These are phyloP conservation scores for Coleophoma eucalyptorum DNA, from an alignment of 2,329 filamentous ascomycete genomes.

Conservation along the genomic window DNA sequence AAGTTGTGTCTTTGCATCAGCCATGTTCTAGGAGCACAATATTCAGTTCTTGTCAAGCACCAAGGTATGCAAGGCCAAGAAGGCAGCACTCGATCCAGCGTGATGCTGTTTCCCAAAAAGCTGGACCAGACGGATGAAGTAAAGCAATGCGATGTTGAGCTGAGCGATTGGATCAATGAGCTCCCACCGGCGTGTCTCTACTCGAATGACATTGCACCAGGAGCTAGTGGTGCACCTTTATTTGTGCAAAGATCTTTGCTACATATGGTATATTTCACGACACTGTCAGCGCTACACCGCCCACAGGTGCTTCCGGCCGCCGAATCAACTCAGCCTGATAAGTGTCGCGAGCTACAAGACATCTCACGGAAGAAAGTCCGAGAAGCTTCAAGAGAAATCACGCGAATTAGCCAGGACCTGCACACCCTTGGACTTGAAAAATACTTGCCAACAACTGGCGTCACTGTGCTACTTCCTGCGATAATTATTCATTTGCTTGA, in stretches of 20 bases:
- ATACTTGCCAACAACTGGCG: slow-evolving; percentile 83
- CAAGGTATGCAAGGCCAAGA: slow-evolving; percentile 75
- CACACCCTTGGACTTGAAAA: slow-evolving; percentile 69
- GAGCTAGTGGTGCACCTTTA: slow-evolving; percentile 52
- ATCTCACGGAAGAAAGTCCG: slow-evolving; percentile 79
- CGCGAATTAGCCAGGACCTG: slow-evolving; percentile 74
- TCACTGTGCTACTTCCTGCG: slow-evolving; percentile 85
- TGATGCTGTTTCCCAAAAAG: slow-evolving; percentile 92
- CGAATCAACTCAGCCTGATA: slow-evolving; percentile 44
- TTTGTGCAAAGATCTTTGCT: slow-evolving; percentile 78
- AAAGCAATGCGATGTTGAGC: slow-evolving; percentile 71
- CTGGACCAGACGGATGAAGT: slow-evolving; percentile 77
- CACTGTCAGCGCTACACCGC: slow-evolving; percentile 83
- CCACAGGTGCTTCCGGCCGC: slow-evolving; percentile 83
- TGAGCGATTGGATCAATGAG: slow-evolving; percentile 72
- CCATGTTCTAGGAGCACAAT: slow-evolving; percentile 85
- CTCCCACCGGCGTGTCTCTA: slow-evolving; percentile 73
- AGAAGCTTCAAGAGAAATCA: slow-evolving; percentile 81
- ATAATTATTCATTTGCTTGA: slow-evolving; percentile 93
- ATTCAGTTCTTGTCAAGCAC: slow-evolving; percentile 84
- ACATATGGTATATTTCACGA: slow-evolving; percentile 92
- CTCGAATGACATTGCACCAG: slow-evolving; percentile 50
- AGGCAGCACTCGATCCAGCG: slow-evolving; percentile 63
- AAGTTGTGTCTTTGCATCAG: slow-evolving; percentile 87
- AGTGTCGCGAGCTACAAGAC: slow-evolving; percentile 70